Base-by-base conservation (phyloP, 192 early-diverging fungal genomes). In the Bifiguratus adelaidae region DNA sequence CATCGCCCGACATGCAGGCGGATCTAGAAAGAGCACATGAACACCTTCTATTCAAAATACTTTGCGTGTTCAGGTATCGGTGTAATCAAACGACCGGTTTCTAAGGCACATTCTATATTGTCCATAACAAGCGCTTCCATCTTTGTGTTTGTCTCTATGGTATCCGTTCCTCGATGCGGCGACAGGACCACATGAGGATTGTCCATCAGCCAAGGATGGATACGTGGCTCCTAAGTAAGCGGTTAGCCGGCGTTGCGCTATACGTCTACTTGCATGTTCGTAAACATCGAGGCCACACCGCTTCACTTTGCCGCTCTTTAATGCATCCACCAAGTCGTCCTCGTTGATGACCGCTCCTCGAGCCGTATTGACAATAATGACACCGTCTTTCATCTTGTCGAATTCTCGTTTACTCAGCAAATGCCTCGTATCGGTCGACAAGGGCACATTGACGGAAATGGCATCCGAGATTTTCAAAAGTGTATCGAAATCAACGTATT, bases 351-450 rank as follows among this genome's bases (percentile, higher is more conserved):
- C 23, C 6, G 51, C 24, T 2, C 64, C 64, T 1, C 61, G 61
- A 26, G 54, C 37, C 48, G 57, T 53, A 50, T 67, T 67, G 37
- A 67, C 30, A 24, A 67, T 27, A 7, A 62, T 48, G n/a, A 53
- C 56, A 4, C 64, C 64, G 2, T 45, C 48, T 29, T 53, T 67
- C 55, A 67, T 60, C 61, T 67, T 67, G 6, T 56, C 55, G 16
- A 67, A 61, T 24, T 61, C 53, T 7, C 34, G 26, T 16, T 42
- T 38, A 34, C 42, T 44, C 48, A 61, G 55, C 53, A 61, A 20
- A 35, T 56, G 53, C 19, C 19, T 51, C 2, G 60, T 61, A 2
- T 42, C 40, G 13, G 41, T 20, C 11, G 26, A 55, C 15, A 51
- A 32, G 12, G 60, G 60, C 1, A 55, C 53, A n/a, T 40, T 51